phyloP scores from a whole-genome alignment of 78 protist species.

The Dictyostelium firmibasis region DNA sequence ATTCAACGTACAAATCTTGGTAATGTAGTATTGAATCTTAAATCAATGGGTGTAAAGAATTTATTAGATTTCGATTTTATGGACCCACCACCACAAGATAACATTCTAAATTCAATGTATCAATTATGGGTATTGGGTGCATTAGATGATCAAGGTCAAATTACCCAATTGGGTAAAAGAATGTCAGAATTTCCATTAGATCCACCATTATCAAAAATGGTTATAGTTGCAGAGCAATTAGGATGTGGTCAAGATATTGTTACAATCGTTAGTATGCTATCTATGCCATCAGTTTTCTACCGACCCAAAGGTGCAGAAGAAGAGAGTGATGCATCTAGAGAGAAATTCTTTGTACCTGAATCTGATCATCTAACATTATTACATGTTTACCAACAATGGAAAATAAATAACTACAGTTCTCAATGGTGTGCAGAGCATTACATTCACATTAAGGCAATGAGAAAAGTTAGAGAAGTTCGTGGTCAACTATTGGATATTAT shows the following conservation, averaged over 20 bases:
- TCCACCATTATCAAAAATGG: conserved; percentile 97
- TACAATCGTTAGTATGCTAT: conserved; percentile 94
- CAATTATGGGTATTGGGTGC: conserved; percentile 99
- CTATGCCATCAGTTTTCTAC: conserved; percentile 93
- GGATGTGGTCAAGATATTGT: conserved; percentile 86
- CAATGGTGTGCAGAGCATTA: conserved; percentile 96
- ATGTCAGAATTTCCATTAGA: conserved; percentile 98
- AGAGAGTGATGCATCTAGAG: conserved; percentile 90
- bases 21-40: conserved; percentile 96
- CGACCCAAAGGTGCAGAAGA: conserved; percentile 96
- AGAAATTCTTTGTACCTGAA: conserved; percentile 96
- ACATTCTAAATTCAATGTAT: conserved; percentile 91
- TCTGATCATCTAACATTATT: conserved; percentile 97
- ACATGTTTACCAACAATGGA: conserved; percentile 95
- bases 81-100: conserved; percentile 99
- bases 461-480: conserved; percentile 87
- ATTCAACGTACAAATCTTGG: conserved; percentile 98
- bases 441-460: conserved; percentile 93
- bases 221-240: conserved; percentile 74
- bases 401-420: conserved; percentile 59
- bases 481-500: conserved; percentile 95
- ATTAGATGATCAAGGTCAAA: conserved; percentile 91
- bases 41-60: conserved; percentile 96
- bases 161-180: conserved; percentile 90
- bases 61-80: conserved; percentile 96